These are phyloP conservation scores for Aaosphaeria arxii DNA, from an alignment of 2,329 filamentous ascomycete species.

Conservation along the genomic window DNA sequence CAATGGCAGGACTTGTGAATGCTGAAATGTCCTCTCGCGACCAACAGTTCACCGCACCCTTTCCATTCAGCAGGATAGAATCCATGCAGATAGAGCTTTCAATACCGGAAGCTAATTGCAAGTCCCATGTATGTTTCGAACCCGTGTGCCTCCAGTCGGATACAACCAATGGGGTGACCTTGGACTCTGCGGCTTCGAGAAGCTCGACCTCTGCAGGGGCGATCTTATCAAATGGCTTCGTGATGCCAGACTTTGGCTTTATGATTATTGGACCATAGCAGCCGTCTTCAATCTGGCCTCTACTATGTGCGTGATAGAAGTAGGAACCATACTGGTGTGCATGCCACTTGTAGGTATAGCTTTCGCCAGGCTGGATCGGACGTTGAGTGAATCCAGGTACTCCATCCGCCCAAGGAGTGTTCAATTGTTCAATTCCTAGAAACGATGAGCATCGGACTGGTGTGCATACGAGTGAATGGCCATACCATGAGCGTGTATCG, in stretches of 20 bases:
- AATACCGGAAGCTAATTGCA: conserved; percentile 44
- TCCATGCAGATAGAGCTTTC: conserved; percentile 56
- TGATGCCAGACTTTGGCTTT: conserved; percentile 28
- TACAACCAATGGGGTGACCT: conserved; percentile 50
- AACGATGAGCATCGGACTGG: neutral
- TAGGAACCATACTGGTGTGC: conserved; percentile 57
- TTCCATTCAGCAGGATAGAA: conserved; percentile 61
- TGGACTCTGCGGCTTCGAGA: conserved; percentile 50
- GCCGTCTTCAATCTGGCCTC: conserved; percentile 59
- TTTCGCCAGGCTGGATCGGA: conserved; percentile 48
- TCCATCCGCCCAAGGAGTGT: conserved; percentile 60
- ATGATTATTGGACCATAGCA: conserved; percentile 57
- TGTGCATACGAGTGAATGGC: neutral
- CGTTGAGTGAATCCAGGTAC: conserved; percentile 56
- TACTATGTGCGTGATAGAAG: conserved; percentile 60
- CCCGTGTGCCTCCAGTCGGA: conserved; percentile 57
- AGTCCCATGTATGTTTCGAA: conserved; percentile 47
- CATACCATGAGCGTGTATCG: conserved; percentile 51
- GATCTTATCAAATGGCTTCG: conserved; percentile 53
- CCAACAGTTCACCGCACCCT: conserved; percentile 55
- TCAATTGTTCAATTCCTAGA: conserved; percentile 46
- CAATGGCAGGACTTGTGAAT: conserved; percentile 28
- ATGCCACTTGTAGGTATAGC: conserved; percentile 55
- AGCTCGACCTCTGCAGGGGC: conserved; percentile 37
- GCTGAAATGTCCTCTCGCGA: conserved; percentile 43